Percentiles rank a stretch among this genome's conserved stretches.
phyloP scores from a whole-genome alignment of 2,329 filamentous ascomycete genomes.

The Aspergillus transmontanensis region DNA sequence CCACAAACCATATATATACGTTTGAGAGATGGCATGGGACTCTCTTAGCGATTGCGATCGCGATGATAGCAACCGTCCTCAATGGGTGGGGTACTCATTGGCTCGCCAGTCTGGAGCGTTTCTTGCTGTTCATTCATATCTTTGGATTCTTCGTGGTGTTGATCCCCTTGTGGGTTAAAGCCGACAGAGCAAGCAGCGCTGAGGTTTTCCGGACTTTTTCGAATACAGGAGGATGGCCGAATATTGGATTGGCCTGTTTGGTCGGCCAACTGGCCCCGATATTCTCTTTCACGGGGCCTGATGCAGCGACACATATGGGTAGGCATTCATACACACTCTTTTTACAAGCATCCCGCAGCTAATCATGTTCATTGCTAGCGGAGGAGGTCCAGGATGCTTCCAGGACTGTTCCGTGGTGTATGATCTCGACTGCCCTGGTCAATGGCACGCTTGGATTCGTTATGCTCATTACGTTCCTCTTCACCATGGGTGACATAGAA shows the following conservation, averaged over 20 bases:
- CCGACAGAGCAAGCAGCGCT: constrained; percentile 28
- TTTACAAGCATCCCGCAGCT: background rate
- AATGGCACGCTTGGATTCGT: constrained; percentile 52
- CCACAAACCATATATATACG: constrained; percentile 37
- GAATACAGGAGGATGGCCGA: constrained; percentile 40
- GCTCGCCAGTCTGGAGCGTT: constrained; percentile 54
- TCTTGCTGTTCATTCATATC: constrained; percentile 54
- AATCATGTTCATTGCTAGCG: constrained; percentile 34
- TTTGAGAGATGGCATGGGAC: background rate
- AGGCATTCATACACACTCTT: constrained; percentile 4
- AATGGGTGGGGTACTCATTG: constrained; percentile 51
- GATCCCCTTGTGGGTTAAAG: constrained; percentile 32
- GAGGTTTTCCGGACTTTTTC: constrained; percentile 26
- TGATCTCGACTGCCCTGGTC: constrained; percentile 51
- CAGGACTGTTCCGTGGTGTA: constrained; percentile 50
- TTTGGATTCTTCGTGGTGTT: constrained; percentile 48
- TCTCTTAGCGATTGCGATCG: constrained; percentile 28
- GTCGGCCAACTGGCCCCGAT: constrained; percentile 35
- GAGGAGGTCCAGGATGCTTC: constrained; percentile 55
- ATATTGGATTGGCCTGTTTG: constrained; percentile 39
- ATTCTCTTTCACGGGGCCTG: constrained; percentile 32
- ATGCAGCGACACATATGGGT: constrained; percentile 38
- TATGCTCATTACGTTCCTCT: constrained; percentile 48
- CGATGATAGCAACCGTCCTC: constrained; percentile 51
- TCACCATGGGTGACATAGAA: constrained; percentile 45